These are phyloP conservation scores for Pelagophyceae sp. DNA, from an alignment of 352 stramenopile species.

Conservation along the genomic window DNA sequence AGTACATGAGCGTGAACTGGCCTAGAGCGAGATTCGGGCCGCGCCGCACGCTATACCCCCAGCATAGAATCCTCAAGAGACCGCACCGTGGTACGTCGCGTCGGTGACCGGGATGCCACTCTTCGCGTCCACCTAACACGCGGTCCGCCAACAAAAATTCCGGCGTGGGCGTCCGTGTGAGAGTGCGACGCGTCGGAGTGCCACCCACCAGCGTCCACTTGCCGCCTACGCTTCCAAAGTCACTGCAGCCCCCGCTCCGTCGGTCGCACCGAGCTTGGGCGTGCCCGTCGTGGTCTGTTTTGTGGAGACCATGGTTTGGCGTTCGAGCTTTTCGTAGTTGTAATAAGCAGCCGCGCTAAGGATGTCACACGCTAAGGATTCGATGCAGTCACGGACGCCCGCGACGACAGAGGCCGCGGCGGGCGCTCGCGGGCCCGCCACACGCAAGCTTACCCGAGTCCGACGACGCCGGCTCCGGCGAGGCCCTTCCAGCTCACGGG, in stretches of 20 bases:
- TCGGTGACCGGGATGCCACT: slow-evolving; percentile 68
- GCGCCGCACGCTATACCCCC: neutral
- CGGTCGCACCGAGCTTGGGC: slow-evolving; percentile 57
- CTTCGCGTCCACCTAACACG: slow-evolving; percentile 77
- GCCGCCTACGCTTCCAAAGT: slow-evolving; percentile 32
- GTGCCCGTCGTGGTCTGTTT: slow-evolving; percentile 78
- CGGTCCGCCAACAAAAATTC: neutral
- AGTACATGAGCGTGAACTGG: slow-evolving; percentile 95
- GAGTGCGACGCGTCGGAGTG: too few relatives aligned
- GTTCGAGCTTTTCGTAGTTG: slow-evolving; percentile 73
- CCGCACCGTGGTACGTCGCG: slow-evolving; percentile 54
- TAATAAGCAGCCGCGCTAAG: slow-evolving; percentile 70
- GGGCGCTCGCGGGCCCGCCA: neutral
- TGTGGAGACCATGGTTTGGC: slow-evolving; percentile 33
- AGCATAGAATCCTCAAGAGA: neutral
- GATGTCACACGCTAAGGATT: too few relatives aligned
- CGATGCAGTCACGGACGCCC: neutral
- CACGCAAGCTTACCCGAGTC: neutral
- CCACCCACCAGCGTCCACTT: slow-evolving; percentile 49
- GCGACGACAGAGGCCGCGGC: neutral
- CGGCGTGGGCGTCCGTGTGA: too few relatives aligned
- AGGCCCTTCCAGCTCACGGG: neutral
- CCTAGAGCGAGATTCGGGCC: slow-evolving; percentile 29
- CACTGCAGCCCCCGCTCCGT: neutral
- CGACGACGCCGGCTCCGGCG: neutral